phyloP scores from a whole-genome alignment of 345 rosid species.

The Gossypium australe region DNA sequence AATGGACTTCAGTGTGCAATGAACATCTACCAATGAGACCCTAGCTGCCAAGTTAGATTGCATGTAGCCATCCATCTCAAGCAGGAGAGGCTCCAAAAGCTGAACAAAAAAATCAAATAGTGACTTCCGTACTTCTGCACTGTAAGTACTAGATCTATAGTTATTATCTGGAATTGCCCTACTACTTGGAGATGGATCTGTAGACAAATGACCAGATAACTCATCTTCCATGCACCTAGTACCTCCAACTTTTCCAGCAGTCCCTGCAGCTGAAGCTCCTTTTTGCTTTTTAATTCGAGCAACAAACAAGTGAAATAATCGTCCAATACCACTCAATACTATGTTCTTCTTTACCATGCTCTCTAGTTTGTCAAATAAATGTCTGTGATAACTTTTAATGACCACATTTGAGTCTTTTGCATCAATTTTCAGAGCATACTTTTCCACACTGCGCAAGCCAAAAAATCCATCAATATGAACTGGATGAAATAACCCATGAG shows the following conservation, averaged over 20 bases:
- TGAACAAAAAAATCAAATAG: slow-evolving; percentile 73
- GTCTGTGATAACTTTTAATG: slow-evolving; percentile 72
- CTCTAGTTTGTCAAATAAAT: slow-evolving; percentile 63
- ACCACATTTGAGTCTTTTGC: slow-evolving; percentile 32
- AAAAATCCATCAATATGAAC: slow-evolving; percentile 77
- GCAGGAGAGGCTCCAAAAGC: slow-evolving; percentile 72
- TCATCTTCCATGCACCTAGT: slow-evolving; percentile 27
- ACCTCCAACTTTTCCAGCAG: slow-evolving; percentile 22
- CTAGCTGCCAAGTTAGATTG: slow-evolving; percentile 34
- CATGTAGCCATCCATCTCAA: slow-evolving; percentile 44
- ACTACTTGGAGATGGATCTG: slow-evolving; percentile 17
- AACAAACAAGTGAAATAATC: slow-evolving; percentile 57
- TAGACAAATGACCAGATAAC: slow-evolving; percentile 21
- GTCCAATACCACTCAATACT: slow-evolving; percentile 52
- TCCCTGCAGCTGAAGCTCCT: slow-evolving; percentile 36
- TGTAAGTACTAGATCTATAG: slow-evolving; percentile 40
- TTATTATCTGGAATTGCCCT: slow-evolving; percentile 29
- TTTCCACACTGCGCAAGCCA: slow-evolving; percentile 45
- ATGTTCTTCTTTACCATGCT: slow-evolving; percentile 36
- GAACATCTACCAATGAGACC: slow-evolving; percentile 35
- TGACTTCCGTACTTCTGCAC: slow-evolving; percentile 55
- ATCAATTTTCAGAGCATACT: slow-evolving; percentile 36
- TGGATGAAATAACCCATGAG: slow-evolving; percentile 72
- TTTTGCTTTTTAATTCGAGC: slow-evolving; percentile 52
- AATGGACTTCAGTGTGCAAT: slow-evolving; percentile 44